phyloP scores from a whole-genome alignment of 768 basidiomycete species.

The Aureoboletus auriporus region DNA sequence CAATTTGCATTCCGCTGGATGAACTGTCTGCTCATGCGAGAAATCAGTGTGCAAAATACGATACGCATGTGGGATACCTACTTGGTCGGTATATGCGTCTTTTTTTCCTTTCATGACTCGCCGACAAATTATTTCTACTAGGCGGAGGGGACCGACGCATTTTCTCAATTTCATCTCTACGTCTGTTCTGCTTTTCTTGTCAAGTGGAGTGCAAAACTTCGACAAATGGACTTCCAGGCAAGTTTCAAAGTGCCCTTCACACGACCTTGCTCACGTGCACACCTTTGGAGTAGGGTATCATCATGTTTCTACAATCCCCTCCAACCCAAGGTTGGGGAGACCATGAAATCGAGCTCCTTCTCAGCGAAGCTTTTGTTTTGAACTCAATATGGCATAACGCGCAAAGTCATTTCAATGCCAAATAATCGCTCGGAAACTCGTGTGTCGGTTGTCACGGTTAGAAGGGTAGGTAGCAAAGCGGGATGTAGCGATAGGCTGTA shows the following conservation, averaged over 20 bases:
- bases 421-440: constrained; percentile 24
- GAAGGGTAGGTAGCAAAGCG: constrained; percentile 10
- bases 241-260: constrained; percentile 14
- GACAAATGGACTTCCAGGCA: constrained; percentile 98
- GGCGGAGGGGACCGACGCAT: constrained; percentile 97
- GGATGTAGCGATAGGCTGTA: constrained; percentile 23
- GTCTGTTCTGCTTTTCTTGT: constrained; percentile 98
- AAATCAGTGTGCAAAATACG: constrained; percentile 94
- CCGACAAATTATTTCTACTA: constrained; percentile 29
- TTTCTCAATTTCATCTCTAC: constrained; percentile 97
- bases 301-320: constrained; percentile 95
- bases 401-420: constrained; percentile 77
- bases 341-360: constrained; percentile 91
- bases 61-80: constrained; percentile 99
- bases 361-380: constrained; percentile 93
- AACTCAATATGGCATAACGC: constrained; percentile 92
- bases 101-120: background rate
- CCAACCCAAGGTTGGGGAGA: constrained; percentile 95
- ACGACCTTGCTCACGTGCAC: background rate
- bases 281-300: constrained; percentile 68
- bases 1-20: constrained; percentile 99
- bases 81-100: constrained; percentile 53
- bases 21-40: constrained; percentile 98
- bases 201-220: constrained; percentile 89
- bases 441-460: background rate